Evolutionary conservation across 441 rosid genomes (phyloP).

Genomic region (Croton laevigatus): DNA sequence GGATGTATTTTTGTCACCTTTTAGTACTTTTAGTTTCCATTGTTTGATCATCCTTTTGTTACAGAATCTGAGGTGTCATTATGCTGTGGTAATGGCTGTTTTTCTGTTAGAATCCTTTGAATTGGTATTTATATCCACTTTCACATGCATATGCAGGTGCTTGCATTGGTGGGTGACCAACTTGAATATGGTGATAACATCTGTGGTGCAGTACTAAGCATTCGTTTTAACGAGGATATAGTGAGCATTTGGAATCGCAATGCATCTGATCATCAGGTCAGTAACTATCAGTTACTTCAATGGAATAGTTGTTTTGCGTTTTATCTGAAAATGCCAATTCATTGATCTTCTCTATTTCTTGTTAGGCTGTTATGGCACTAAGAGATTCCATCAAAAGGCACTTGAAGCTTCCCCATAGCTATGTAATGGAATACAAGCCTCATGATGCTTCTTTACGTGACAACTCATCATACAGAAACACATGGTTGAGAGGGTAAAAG

Average conservation of each 20-base stretch:
- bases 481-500: conserved; percentile 89
- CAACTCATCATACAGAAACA: conserved; percentile 91
- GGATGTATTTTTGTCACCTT: background rate
- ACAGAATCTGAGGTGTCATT: background rate
- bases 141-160: conserved; percentile 56
- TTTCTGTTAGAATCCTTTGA: background rate
- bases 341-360: background rate
- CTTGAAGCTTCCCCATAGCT: conserved; percentile 82
- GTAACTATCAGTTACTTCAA: conserved; percentile 6
- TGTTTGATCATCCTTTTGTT: background rate
- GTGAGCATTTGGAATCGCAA: conserved; percentile 90
- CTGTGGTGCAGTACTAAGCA: conserved; percentile 95
- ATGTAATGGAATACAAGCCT: conserved; percentile 96
- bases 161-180: conserved; percentile 90
- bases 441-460: conserved; percentile 91
- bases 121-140: background rate
- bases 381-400: conserved; percentile 96
- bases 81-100: background rate
- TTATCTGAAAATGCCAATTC: background rate
- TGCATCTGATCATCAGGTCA: conserved; percentile 92
- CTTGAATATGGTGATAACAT: conserved; percentile 78
- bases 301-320: background rate
- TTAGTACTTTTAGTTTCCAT: conserved; percentile 4
- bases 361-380: conserved; percentile 92
- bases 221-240: conserved; percentile 93